Conservation (phyloP, 108 stramenopile genomes). For the Pelagomonas calceolata region DNA sequence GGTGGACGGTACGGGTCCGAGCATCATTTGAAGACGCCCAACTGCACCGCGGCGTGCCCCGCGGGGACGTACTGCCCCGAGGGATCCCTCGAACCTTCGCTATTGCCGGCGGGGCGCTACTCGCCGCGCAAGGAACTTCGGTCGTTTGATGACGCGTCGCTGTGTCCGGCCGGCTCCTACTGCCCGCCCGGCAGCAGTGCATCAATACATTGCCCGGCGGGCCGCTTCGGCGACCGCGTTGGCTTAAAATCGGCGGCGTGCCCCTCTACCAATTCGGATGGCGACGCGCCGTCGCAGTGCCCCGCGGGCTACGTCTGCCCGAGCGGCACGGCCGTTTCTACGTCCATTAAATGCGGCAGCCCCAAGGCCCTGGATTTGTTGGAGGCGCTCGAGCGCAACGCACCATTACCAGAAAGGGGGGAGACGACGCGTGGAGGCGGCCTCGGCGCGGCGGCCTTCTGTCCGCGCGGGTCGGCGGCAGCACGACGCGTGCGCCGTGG, state of each 20-base stretch:
- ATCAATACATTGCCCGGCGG: conserved; percentile 16
- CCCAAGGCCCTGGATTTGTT: background rate
- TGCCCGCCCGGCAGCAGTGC: conserved; percentile 12
- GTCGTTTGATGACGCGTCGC: background rate
- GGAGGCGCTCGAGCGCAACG: conserved; percentile 5
- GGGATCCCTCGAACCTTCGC: background rate
- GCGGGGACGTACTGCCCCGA: background rate
- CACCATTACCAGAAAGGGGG: too few relatives aligned
- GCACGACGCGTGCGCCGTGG: background rate
- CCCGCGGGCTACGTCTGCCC: conserved; percentile 17
- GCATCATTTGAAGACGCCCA: background rate
- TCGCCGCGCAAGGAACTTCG: background rate
- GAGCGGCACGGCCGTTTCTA: conserved; percentile 4
- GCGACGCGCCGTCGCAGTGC: conserved; percentile 32
- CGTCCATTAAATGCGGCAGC: background rate
- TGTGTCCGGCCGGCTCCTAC: conserved; percentile 28
- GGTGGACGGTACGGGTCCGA: background rate
- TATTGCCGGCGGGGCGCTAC: background rate
- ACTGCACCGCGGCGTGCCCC: background rate
- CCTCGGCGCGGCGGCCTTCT: background rate
- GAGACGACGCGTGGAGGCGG: too few relatives aligned
- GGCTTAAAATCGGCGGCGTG: conserved; percentile 22
- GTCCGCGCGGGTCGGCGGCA: background rate
- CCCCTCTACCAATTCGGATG: conserved; percentile 29
- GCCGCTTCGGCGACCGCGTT: conserved; percentile 7